These are phyloP conservation scores for Tetrahymena thermophila DNA, from an alignment of 73 alveolate genomes.

Conservation along the genomic window DNA sequence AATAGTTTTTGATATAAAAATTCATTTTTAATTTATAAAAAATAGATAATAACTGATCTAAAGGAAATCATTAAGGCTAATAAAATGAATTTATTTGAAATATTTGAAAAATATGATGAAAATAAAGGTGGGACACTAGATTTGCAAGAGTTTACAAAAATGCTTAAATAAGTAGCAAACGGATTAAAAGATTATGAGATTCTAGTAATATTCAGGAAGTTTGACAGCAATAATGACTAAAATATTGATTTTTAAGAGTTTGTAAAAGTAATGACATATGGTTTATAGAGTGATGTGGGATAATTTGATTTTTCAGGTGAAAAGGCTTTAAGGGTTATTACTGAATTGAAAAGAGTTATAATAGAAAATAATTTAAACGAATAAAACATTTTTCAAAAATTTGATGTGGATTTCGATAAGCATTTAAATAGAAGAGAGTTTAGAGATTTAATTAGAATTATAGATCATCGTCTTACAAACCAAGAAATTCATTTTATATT, in stretches of 20 bases:
- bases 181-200: conserved; percentile 45
- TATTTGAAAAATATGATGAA: conserved; percentile 20
- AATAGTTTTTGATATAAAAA: background rate
- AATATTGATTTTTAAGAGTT: conserved; percentile 27
- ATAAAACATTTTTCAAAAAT: background rate
- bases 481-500: conserved; percentile 24
- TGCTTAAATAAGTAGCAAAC: conserved; percentile 14
- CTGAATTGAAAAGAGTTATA: background rate
- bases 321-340: conserved; percentile 20
- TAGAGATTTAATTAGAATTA: conserved; percentile 10
- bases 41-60: conserved; percentile 15
- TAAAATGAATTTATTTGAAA: conserved; percentile 16
- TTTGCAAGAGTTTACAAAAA: conserved; percentile 19
- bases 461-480: conserved; percentile 5
- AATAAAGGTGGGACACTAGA: conserved; percentile 26
- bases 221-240: conserved; percentile 18
- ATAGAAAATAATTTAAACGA: conserved; percentile 19
- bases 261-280: conserved; percentile 22
- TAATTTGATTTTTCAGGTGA: background rate
- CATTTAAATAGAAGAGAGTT: conserved; percentile 19
- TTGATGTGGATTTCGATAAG: conserved; percentile 15
- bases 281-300: background rate
- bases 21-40: background rate
- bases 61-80: conserved; percentile 34
- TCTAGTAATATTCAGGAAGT: conserved; percentile 9